Evolutionary conservation across 257 asterid species (phyloP).

Genomic region (Nicotiana noctiflora): DNA sequence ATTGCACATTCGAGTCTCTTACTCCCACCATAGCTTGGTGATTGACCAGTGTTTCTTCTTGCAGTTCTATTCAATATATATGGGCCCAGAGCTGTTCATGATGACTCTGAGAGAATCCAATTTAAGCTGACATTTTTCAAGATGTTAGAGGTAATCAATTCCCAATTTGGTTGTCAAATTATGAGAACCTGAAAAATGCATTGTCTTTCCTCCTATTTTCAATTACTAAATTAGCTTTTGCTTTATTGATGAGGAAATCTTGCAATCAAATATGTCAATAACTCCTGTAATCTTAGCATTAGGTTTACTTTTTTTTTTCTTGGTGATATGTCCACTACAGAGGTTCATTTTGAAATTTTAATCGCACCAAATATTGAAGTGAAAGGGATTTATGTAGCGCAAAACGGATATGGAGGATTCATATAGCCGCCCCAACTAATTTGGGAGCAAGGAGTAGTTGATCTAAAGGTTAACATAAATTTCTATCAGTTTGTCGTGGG

Average conservation of each 20-base stretch:
- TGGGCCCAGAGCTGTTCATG: constrained; percentile 81
- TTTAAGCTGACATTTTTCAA: constrained; percentile 64
- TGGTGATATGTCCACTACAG: neutral
- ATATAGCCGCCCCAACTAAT: neutral
- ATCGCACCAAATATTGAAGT: neutral
- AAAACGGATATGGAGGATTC: neutral
- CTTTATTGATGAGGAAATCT: neutral
- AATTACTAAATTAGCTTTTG: neutral
- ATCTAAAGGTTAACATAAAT: neutral
- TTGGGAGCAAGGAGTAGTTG: neutral
- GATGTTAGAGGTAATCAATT: constrained; percentile 58
- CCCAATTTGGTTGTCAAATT: neutral
- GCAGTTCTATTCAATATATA: constrained; percentile 92
- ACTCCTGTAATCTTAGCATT: neutral
- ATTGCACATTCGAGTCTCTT: constrained; percentile 9
- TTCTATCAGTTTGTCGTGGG: neutral
- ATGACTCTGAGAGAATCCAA: constrained; percentile 68
- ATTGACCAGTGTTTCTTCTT: constrained; percentile 12
- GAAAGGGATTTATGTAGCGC: neutral
- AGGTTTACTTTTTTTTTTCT: neutral
- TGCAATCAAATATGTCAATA: neutral
- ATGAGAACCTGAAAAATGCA: neutral
- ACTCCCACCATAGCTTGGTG: neutral
- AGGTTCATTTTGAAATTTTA: neutral
- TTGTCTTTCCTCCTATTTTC: neutral